Evolutionary conservation across 2,329 filamentous ascomycete genomes (phyloP), one percentile per base, ranked within the genome.

Genomic region (Diaporthe sp.): DNA sequence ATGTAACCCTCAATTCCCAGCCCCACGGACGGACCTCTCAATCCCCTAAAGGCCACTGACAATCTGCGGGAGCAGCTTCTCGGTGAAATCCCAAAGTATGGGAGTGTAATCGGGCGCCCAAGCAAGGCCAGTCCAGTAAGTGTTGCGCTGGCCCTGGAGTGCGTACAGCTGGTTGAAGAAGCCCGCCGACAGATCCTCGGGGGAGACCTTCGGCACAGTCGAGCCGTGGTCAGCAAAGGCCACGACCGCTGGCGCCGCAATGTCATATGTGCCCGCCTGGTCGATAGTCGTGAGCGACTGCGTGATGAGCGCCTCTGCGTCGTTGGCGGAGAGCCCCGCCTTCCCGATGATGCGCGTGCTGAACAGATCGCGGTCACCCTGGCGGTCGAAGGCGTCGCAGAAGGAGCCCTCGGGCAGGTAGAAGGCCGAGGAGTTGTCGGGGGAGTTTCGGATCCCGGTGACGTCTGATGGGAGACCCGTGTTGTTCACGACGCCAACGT

Each of bases 381-480:
- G 58, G 15, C 63, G 71, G 42, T 72, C 71, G 22, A 72, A 61
- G 53, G 71, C 71, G 42, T 72, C 71, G n/a, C 71, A 72, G 55
- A 72, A 72, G 12, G 71, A 72, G 5, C 71, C 71, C 8, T 63
- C 55, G 9, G 71, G 71, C 15, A 72, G 71, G 8, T 37, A 72
- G n/a, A 49, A 61, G 20, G 39, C 57, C 15, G 57, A 60, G 12
- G 71, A 51, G 44, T 72, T 61, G 2, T 72, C 22, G 9, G 71
- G 71, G 9, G 71, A 60, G 55, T 72, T 72, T 3, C 71, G 71
- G 44, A 72, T 72, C 1, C 71, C 71, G n/a, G 71, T 72, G 5
- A 72, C 31, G n/a, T 72, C 57, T 13, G 55, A 39, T 3, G 71
- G 71, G 13, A 72, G 57, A 8, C 71, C 57, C 0, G 71, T 72